Conservation (phyloP, 306 rosid genomes). For the Glycine soja region DNA sequence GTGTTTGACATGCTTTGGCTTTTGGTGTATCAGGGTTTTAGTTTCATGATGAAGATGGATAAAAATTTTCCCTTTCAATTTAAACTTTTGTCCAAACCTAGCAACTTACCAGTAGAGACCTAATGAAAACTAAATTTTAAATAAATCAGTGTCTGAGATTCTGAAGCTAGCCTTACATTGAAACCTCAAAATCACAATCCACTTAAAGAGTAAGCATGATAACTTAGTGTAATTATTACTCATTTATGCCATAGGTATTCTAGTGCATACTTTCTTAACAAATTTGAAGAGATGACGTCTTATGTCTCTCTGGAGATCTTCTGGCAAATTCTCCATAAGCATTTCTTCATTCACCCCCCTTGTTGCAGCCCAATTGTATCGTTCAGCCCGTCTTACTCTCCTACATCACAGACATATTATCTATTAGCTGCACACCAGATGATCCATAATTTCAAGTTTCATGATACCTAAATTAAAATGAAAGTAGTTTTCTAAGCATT, state of each 20-base stretch:
- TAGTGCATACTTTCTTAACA: conserved; percentile 46
- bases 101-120: conserved; percentile 3
- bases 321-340: conserved; percentile 79
- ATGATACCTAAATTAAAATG: no score
- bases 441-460: not conserved
- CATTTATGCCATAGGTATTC: not conserved
- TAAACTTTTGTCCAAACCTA: not conserved
- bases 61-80: not conserved
- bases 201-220: not conserved
- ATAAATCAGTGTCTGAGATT: conserved; percentile 2
- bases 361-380: conserved; percentile 88
- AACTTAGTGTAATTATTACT: not conserved
- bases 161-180: conserved; percentile 1
- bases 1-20: not conserved
- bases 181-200: not conserved
- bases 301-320: conserved; percentile 84
- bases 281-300: conserved; percentile 81
- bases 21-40: not conserved
- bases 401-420: conserved; percentile 48
- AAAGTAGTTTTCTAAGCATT: no score
- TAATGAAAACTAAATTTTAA: not conserved
- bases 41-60: conserved; percentile 16
- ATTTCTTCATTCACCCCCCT: conserved; percentile 88
- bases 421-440: not conserved
- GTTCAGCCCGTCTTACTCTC: conserved; percentile 77